Evolutionary conservation across 139 green algal species (phyloP).

Genomic region (Coelastrella sp.): DNA sequence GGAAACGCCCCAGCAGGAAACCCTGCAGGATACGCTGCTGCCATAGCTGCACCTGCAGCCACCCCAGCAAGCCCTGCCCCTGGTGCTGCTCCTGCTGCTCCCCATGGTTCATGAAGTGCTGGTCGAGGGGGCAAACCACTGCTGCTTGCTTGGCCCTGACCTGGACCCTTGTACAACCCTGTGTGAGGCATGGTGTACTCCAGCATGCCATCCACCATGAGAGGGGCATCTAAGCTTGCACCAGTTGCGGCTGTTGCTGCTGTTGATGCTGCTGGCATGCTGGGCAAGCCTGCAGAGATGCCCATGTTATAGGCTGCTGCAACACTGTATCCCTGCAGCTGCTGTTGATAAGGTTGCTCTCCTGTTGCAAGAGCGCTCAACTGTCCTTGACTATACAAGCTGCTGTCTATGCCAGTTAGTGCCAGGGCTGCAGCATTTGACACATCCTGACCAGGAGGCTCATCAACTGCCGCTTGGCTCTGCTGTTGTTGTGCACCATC

Average conservation of each 20-base stretch:
- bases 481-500: neutral
- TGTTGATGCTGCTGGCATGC: constrained; percentile 2
- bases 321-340: neutral
- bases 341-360: neutral
- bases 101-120: neutral
- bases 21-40: neutral
- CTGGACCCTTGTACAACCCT: neutral
- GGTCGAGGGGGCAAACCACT: neutral
- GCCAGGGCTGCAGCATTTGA: neutral
- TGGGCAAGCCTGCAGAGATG: neutral
- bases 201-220: neutral
- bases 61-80: no score
- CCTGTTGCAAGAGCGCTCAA: neutral
- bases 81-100: neutral
- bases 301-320: neutral
- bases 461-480: neutral
- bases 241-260: neutral
- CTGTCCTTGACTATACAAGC: neutral
- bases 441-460: neutral
- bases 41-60: neutral
- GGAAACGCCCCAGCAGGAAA: neutral
- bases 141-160: no score
- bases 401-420: neutral
- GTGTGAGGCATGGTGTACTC: neutral
- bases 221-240: no score